phyloP scores from a whole-genome alignment of 2,329 filamentous ascomycete species.

The Herpotrichia juniperi region DNA sequence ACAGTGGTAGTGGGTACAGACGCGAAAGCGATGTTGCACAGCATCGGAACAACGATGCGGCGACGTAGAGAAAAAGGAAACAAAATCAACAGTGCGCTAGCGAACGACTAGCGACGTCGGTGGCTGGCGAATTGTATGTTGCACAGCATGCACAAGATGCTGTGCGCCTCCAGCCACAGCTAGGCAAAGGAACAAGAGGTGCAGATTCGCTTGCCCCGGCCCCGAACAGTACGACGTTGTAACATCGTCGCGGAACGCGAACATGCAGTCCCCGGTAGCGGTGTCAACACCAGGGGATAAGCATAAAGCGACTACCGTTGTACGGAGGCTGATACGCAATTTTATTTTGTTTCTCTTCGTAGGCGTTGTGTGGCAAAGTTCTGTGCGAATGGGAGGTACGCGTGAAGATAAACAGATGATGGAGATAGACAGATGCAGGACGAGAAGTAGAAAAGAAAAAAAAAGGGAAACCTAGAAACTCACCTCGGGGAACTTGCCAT shows the following conservation, averaged over 20 bases:
- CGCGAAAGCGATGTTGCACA: conserved; percentile 7
- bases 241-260: conserved; percentile 12
- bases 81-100: conserved; percentile 19
- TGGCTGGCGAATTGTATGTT: conserved; percentile 21
- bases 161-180: conserved; percentile 26
- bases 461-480: conserved; percentile 45
- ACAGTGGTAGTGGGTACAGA: too few relatives aligned
- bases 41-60: conserved; percentile 13
- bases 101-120: conserved; percentile 24
- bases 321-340: conserved; percentile 21
- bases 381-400: background rate
- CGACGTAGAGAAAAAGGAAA: conserved; percentile 15
- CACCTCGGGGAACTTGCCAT: conserved; percentile 95
- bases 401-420: conserved; percentile 9
- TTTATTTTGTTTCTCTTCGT: background rate
- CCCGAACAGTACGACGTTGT: conserved; percentile 27
- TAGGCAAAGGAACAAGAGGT: conserved; percentile 18
- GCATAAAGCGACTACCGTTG: conserved; percentile 39
- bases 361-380: background rate
- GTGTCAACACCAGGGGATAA: conserved; percentile 21
- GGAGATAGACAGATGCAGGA: conserved; percentile 7
- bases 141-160: conserved; percentile 32
- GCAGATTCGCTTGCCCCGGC: background rate
- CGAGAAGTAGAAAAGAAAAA: conserved; percentile 5
- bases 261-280: conserved; percentile 22